Conservation (phyloP, 768 basidiomycete species). For the Chiua virens region DNA sequence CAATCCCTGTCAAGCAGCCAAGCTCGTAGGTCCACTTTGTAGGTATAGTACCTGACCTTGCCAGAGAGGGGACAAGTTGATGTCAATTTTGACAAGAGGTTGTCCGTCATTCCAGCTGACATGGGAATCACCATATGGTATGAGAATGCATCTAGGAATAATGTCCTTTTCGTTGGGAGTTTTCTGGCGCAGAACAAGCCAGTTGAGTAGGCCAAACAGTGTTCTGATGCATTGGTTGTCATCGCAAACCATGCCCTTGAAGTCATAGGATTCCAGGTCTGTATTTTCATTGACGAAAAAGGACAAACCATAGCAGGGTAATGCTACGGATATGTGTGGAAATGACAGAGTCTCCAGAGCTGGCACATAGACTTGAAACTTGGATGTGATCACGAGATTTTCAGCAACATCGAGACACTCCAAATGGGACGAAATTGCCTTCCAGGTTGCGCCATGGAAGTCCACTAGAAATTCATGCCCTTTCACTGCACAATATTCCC, state of each 20-base stretch:
- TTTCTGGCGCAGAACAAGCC: slow-evolving; percentile 32
- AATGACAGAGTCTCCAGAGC: too few relatives aligned
- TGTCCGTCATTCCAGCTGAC: slow-evolving; percentile 1
- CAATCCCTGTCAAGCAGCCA: slow-evolving; percentile 24
- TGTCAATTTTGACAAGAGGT: slow-evolving; percentile 3
- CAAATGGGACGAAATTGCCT: slow-evolving; percentile 11
- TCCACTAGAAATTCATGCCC: slow-evolving; percentile 10
- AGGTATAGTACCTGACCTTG: not conserved
- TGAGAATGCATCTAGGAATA: slow-evolving; percentile 7
- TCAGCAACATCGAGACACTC: not conserved
- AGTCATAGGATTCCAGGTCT: slow-evolving; percentile 37
- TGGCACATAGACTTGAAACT: too few relatives aligned
- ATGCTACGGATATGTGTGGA: slow-evolving; percentile 14
- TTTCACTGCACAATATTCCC: not conserved
- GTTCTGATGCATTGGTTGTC: slow-evolving; percentile 37
- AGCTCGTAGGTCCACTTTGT: slow-evolving; percentile 20
- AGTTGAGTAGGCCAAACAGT: slow-evolving; percentile 39
- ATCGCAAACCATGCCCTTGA: slow-evolving; percentile 39
- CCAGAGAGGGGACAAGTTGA: not conserved
- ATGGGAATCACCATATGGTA: slow-evolving; percentile 8
- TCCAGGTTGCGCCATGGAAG: slow-evolving; percentile 15
- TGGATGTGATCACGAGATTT: not conserved
- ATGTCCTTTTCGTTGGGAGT: not conserved
- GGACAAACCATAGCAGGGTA: slow-evolving; percentile 39
- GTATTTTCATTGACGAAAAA: slow-evolving; percentile 34